These are phyloP conservation scores for Ascochyta viciae-villosae DNA, from an alignment of 2,329 filamentous ascomycete genomes.

Conservation along the genomic window DNA sequence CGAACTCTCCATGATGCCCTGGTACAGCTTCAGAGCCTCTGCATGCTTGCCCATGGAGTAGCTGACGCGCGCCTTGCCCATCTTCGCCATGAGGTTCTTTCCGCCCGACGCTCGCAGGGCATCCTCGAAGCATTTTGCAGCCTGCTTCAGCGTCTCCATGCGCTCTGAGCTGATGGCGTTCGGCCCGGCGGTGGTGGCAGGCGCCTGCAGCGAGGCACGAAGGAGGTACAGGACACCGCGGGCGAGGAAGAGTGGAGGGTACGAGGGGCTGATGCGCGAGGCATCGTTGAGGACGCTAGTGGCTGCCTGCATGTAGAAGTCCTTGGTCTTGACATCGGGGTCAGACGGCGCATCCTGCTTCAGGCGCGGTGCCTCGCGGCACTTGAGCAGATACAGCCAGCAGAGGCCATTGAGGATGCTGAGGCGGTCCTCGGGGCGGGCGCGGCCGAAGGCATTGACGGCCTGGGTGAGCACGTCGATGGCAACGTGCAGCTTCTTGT, in stretches of 20 bases:
- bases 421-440: conserved; percentile 79
- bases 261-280: conserved; percentile 90
- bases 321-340: conserved; percentile 82
- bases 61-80: conserved; percentile 86
- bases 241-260: conserved; percentile 88
- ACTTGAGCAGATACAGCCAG: conserved; percentile 92
- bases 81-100: conserved; percentile 88
- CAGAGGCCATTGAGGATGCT: conserved; percentile 84
- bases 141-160: conserved; percentile 80
- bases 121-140: conserved; percentile 93
- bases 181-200: conserved; percentile 70
- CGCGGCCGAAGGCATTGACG: conserved; percentile 72
- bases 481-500: conserved; percentile 87
- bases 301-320: conserved; percentile 89
- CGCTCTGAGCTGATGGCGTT: conserved; percentile 72
- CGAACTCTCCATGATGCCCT: conserved; percentile 84
- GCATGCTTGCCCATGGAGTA: conserved; percentile 87
- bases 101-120: conserved; percentile 83
- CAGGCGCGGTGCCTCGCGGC: conserved; percentile 76
- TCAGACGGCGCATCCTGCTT: conserved; percentile 56
- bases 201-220: conserved; percentile 81
- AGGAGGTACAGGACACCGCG: conserved; percentile 89
- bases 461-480: conserved; percentile 76
- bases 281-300: conserved; percentile 93
- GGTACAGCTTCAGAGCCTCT: conserved; percentile 84